Evolutionary conservation across 1,284 basidiomycete genomes (phyloP), one percentile per base, ranked within the genome.

Genomic region (Naganishia sp.): DNA sequence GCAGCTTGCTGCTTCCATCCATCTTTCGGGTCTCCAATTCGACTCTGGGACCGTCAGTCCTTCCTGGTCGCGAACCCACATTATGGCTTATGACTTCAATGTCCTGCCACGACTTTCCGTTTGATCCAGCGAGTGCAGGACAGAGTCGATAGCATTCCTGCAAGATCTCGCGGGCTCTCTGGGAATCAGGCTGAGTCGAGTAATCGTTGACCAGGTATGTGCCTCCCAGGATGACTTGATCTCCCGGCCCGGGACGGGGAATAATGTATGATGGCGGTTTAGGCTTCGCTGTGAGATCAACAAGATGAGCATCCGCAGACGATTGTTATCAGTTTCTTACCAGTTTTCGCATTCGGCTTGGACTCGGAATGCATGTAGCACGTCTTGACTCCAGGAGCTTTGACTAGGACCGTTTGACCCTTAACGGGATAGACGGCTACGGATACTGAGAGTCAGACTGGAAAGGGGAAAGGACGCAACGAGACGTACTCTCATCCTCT

Each of bases 1-100:
- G 79, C 72, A 80, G 75, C 28, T 72, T 65, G 53, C 69, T 75
- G 52, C 74, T 68, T n/a, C 83, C 82, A 42, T 60, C 50, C 53
- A 55, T 55, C 21, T 55, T 67, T 7, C 84, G 63, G 49, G 71
- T 71, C 70, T 88, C 85, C 6, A 84, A 75, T 69, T 91, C 89
- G 15, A 92, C 78, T 49, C 90, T 81, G 6, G 88, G 80, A 0
- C 89, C 90, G 28, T 86, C 87, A 50, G 83, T 84, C 64, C 90
- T 81, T 2, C 81, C 85, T 0, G 90, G 90, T 13, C 90, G 81
- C 45, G 91, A 78, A 0, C 90, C 90, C 60, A 87, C 87, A 69
- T 86, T 86, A 75, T 87, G 86, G 16, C 78, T 77, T 31, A 87
- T 75, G 25, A 88, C 80, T 66, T 83, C 83, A 61, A 83, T 81